Evolutionary conservation across 2,329 filamentous ascomycete genomes (phyloP), one percentile per base, ranked within the genome.

Genomic region (Colletotrichum sp.): DNA sequence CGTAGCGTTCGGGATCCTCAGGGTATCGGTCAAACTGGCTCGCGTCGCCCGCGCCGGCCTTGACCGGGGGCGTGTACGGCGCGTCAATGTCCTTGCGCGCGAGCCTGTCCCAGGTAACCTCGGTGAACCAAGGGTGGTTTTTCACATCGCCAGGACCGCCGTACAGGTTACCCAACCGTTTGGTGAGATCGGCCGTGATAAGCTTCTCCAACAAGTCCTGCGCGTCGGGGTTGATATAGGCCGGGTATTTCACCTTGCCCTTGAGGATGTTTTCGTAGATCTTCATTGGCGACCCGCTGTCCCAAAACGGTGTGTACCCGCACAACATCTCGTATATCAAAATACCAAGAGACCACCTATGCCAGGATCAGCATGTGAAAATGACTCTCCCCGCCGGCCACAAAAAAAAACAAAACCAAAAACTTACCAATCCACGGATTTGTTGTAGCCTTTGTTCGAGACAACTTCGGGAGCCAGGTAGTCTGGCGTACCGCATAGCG

Each of bases 291-390:
- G 95, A 98, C 71, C 96, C 97, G 80, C 95, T 95, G 84, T 99
- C 97, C 96, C 97, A 99, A 88, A 99, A 99, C 7, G 97, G 97
- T 7, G 97, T 99, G 86, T 98, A 99, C 32, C 97, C 97, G 83
- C 97, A 98, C 48, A 99, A 91, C 97, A 99, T 99, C 89, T 99
- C 97, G 85, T 98, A 99, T 84, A 99, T 98, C 80, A 99, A 88
- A 83, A 99, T 98, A 61, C 97, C 97, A 74, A 99, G 90, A 69
- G 96, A 98, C 97, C 97, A 99, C 96, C 96, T 98, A 79, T 12
- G 73, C 52, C 16, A 70, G 13, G 21, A 65, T 77, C 73, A 75
- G 68, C 66, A 68, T 52, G 79, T 62, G 56, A 24, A 48, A 70
- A 21, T 14, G n/a, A 65, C 48, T 8, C 36, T 34, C 14, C 32